phyloP scores from a whole-genome alignment of 2,329 filamentous ascomycete genomes.

The Monosporascus sp. region DNA sequence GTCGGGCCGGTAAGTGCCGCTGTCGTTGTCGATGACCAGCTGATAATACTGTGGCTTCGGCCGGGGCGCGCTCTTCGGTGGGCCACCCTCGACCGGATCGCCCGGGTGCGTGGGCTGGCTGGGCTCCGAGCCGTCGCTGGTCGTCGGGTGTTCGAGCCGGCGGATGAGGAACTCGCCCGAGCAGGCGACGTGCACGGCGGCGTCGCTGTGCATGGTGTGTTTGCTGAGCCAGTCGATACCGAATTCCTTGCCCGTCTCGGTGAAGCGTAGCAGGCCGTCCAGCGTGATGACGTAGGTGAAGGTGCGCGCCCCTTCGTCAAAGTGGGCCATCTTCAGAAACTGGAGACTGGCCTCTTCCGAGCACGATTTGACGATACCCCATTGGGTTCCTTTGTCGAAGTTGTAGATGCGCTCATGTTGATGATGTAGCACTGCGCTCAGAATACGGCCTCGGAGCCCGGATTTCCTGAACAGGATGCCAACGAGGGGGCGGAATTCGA shows the following conservation, averaged over 20 bases:
- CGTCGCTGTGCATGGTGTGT: slow-evolving; percentile 95
- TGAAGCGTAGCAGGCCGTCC: slow-evolving; percentile 83
- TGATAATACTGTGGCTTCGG: slow-evolving; percentile 61
- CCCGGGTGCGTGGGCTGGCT: slow-evolving; percentile 46
- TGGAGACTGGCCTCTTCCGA: slow-evolving; percentile 67
- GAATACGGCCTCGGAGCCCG: slow-evolving; percentile 70
- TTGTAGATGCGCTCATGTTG: slow-evolving; percentile 89
- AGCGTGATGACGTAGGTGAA: slow-evolving; percentile 91
- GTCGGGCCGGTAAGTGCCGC: slow-evolving; percentile 87
- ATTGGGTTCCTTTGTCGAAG: slow-evolving; percentile 70
- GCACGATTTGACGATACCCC: slow-evolving; percentile 62
- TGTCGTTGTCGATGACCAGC: slow-evolving; percentile 91
- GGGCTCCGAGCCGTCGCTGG: slow-evolving; percentile 37
- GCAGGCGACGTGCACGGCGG: slow-evolving; percentile 84
- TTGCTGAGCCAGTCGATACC: slow-evolving; percentile 90
- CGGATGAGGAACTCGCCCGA: slow-evolving; percentile 91
- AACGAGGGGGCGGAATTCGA: slow-evolving; percentile 88
- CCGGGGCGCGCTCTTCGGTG: slow-evolving; percentile 38
- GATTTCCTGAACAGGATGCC: slow-evolving; percentile 79
- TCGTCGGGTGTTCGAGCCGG: slow-evolving; percentile 49
- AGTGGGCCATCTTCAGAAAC: slow-evolving; percentile 82
- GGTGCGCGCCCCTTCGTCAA: slow-evolving; percentile 76
- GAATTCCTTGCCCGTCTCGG: slow-evolving; percentile 92
- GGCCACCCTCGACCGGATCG: slow-evolving; percentile 38
- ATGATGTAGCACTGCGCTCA: slow-evolving; percentile 83